Conservation (phyloP, 2,329 filamentous ascomycete genomes). For the Camillea tinctor region DNA sequence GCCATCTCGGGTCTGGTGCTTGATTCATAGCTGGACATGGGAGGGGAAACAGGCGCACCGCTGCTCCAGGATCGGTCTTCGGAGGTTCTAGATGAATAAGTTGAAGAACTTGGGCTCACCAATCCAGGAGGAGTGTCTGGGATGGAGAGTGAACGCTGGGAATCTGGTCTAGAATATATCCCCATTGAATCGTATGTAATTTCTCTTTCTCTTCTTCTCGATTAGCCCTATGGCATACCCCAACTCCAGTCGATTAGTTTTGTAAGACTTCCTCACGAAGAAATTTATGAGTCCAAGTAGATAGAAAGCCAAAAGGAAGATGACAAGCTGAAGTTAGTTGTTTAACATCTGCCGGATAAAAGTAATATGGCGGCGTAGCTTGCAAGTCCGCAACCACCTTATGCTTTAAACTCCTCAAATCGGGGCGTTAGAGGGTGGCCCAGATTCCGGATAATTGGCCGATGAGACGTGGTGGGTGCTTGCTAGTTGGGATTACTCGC, state of each 20-base stretch:
- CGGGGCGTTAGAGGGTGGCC: constrained; percentile 18
- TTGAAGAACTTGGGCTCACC: constrained; percentile 50
- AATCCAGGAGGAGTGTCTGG: constrained; percentile 54
- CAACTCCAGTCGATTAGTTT: constrained; percentile 2
- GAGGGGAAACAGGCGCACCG: constrained; percentile 47
- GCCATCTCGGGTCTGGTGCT: constrained; percentile 44
- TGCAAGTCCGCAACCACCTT: constrained; percentile 23
- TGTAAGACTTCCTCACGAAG: constrained; percentile 2
- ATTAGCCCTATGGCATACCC: constrained; percentile 22
- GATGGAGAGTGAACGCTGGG: constrained; percentile 48
- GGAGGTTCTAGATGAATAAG: constrained; percentile 45
- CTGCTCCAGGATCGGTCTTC: constrained; percentile 48
- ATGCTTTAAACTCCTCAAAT: constrained; percentile 19
- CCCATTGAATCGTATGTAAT: constrained; percentile 48
- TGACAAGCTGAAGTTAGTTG: constrained; percentile 12
- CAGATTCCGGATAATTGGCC: constrained; percentile 25
- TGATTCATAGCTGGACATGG: constrained; percentile 59
- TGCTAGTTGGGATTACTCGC: constrained; percentile 1
- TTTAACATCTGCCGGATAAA: constrained; percentile 23
- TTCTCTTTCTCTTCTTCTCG: constrained; percentile 10
- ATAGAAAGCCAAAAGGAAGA: constrained; percentile 10
- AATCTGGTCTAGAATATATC: constrained; percentile 50
- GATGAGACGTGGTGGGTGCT: constrained; percentile 10
- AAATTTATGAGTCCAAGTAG: background rate
- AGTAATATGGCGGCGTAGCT: constrained; percentile 24